Evolutionary conservation across 352 stramenopile genomes (phyloP).

Genomic region (Pythium aphanidermatum): DNA sequence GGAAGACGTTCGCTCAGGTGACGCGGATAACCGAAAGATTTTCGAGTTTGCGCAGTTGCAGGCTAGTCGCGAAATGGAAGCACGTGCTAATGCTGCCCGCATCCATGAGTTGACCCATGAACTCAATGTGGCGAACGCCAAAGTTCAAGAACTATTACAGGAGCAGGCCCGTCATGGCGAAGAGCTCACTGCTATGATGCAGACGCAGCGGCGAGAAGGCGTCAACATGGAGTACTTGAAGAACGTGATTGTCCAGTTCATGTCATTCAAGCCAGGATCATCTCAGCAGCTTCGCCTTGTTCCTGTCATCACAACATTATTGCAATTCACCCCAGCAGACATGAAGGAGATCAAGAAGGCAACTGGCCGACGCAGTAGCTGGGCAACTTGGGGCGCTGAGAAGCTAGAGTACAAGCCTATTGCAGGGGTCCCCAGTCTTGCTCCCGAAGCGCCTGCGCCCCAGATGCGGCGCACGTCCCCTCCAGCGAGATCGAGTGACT

Average conservation of each 20-base stretch:
- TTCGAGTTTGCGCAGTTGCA: constrained; percentile 84
- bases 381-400: constrained; percentile 58
- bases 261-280: constrained; percentile 80
- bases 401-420: constrained; percentile 67
- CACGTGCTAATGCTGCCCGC: constrained; percentile 41
- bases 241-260: constrained; percentile 89
- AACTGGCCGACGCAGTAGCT: constrained; percentile 51
- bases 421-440: constrained; percentile 22
- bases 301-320: constrained; percentile 77
- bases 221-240: constrained; percentile 91
- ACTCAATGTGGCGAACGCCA: constrained; percentile 33
- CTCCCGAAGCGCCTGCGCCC: background rate
- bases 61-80: constrained; percentile 69
- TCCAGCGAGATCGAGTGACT: constrained; percentile 5
- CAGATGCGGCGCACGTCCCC: constrained; percentile 8
- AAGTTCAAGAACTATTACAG: constrained; percentile 47
- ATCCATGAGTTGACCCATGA: constrained; percentile 47
- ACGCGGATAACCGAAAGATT: constrained; percentile 83
- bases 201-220: constrained; percentile 75
- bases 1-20: constrained; percentile 78
- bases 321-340: constrained; percentile 75
- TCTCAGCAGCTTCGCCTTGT: constrained; percentile 71
- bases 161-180: constrained; percentile 59
- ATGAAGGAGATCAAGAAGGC: constrained; percentile 72
- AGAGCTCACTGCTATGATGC: constrained; percentile 67